Evolutionary conservation across 2,329 filamentous ascomycete species (phyloP).

Genomic region (Alternaria sp.): DNA sequence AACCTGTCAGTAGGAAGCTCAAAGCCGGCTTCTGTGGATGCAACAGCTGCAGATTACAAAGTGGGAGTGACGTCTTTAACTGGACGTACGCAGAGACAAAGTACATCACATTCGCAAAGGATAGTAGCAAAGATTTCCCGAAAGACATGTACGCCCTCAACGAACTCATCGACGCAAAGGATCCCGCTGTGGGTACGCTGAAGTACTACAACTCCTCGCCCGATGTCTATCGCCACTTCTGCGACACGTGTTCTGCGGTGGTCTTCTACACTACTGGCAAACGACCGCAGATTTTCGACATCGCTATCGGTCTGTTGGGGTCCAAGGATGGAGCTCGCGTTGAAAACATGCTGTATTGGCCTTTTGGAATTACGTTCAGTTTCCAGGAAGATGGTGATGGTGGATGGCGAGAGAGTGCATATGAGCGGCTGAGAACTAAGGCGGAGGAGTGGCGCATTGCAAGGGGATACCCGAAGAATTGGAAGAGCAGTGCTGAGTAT

Average conservation of each 20-base stretch:
- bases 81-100: conserved; percentile 55
- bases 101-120: conserved; percentile 47
- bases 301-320: conserved; percentile 56
- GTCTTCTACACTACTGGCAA: conserved; percentile 55
- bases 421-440: conserved; percentile 41
- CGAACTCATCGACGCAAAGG: conserved; percentile 42
- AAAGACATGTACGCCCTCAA: conserved; percentile 41
- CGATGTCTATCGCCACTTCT: conserved; percentile 58
- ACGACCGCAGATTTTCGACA: conserved; percentile 50
- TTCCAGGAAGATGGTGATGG: conserved; percentile 43
- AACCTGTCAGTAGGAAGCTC: conserved; percentile 52
- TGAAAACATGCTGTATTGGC: conserved; percentile 55
- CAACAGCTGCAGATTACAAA: conserved; percentile 55
- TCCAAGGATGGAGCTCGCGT: conserved; percentile 55
- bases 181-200: conserved; percentile 53
- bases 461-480: conserved; percentile 45
- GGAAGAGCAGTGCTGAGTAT: conserved; percentile 24
- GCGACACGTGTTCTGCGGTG: conserved; percentile 55
- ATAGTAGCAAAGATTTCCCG: conserved; percentile 35
- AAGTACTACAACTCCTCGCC: conserved; percentile 53
- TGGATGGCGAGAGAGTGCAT: conserved; percentile 51
- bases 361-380: conserved; percentile 38
- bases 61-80: conserved; percentile 53
- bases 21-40: conserved; percentile 54
- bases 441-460: conserved; percentile 46